A percentile compares a stretch with the other conserved stretches of the same genome.
These are phyloP conservation scores for Trypanosoma brucei DNA, from an alignment of 208 protist species.

Conservation along the genomic window DNA sequence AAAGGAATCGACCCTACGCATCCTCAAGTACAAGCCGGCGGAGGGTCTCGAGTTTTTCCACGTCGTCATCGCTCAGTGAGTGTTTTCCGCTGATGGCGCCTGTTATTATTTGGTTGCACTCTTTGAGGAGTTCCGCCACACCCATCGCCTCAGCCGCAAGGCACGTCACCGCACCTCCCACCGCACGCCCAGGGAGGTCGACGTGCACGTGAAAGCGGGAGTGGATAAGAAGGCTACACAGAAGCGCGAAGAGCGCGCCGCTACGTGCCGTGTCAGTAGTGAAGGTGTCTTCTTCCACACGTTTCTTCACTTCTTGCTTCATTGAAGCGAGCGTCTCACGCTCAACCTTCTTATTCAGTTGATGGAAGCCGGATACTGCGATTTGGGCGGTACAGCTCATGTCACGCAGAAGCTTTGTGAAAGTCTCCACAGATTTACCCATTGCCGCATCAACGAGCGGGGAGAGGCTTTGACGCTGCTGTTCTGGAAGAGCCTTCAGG, in stretches of 20 bases:
- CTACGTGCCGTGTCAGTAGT: slow-evolving; percentile 28
- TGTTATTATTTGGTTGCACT: slow-evolving; percentile 33
- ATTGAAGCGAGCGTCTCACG: slow-evolving; percentile 43
- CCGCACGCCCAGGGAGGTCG: slow-evolving; percentile 52
- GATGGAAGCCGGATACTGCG: slow-evolving; percentile 60
- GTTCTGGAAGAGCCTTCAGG: slow-evolving; percentile 37
- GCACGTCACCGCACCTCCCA: slow-evolving; percentile 43
- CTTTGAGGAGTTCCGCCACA: slow-evolving; percentile 24
- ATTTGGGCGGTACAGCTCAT: slow-evolving; percentile 43
- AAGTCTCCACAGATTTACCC: slow-evolving; percentile 36
- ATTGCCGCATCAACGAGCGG: slow-evolving; percentile 38
- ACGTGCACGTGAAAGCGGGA: slow-evolving; percentile 46
- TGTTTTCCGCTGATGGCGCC: slow-evolving; percentile 28
- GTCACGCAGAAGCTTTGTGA: slow-evolving; percentile 40
- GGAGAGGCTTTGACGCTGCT: slow-evolving; percentile 29
- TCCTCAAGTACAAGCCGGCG: slow-evolving; percentile 23
- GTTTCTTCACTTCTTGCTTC: slow-evolving; percentile 19
- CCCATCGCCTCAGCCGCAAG: slow-evolving; percentile 26
- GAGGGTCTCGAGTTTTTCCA: slow-evolving; percentile 35
- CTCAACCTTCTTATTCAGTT: slow-evolving; percentile 65
- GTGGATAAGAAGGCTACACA: slow-evolving; percentile 53
- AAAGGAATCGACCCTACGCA: slow-evolving; percentile 1
- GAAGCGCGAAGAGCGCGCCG: slow-evolving; percentile 37
- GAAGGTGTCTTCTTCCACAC: slow-evolving; percentile 29
- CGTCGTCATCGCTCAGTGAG: slow-evolving; percentile 11